These are phyloP conservation scores for Euryodendron excelsum DNA, from an alignment of 148 eudicot species.

Conservation along the genomic window DNA sequence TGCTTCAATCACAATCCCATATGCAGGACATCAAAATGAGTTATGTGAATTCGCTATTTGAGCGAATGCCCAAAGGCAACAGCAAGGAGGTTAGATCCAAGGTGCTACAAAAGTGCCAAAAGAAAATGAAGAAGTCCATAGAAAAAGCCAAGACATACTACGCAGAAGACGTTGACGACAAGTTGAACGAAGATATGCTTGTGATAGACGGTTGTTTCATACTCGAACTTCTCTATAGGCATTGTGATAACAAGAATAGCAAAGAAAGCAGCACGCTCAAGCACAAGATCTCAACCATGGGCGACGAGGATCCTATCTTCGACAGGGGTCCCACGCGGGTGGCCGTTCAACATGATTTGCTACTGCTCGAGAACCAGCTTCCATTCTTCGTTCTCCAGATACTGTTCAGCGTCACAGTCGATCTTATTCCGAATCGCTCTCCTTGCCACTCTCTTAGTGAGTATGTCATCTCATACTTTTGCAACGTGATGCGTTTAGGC, in stretches of 20 bases:
- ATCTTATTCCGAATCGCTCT: not conserved
- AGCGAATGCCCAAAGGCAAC: not conserved
- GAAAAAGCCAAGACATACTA: not conserved
- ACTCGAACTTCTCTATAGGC: too few species aligned
- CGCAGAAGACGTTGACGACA: not conserved
- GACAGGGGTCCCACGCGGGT: too few species aligned
- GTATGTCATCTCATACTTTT: not conserved
- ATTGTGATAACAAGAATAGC: too few species aligned
- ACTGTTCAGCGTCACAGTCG: not conserved
- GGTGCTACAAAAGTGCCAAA: not conserved
- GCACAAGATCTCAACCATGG: too few species aligned
- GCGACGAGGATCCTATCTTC: too few species aligned
- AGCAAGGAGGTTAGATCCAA: not conserved
- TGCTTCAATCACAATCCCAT: slow-evolving; percentile 3
- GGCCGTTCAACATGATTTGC: not conserved
- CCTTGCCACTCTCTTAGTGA: too few species aligned
- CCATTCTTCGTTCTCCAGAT: not conserved
- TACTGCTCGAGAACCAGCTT: slow-evolving; percentile 5
- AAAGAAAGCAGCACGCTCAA: too few species aligned
- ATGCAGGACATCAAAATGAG: slow-evolving; percentile 29
- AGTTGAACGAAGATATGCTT: not conserved
- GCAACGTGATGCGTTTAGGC: too few species aligned
- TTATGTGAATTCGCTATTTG: slow-evolving; percentile 19
- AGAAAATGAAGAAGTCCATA: not conserved
- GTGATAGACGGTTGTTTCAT: not conserved